A percentile compares a stretch with the other conserved stretches of the same genome.
These are phyloP conservation scores for Penicillium paneum DNA, from an alignment of 2,329 filamentous ascomycete genomes.

Conservation along the genomic window DNA sequence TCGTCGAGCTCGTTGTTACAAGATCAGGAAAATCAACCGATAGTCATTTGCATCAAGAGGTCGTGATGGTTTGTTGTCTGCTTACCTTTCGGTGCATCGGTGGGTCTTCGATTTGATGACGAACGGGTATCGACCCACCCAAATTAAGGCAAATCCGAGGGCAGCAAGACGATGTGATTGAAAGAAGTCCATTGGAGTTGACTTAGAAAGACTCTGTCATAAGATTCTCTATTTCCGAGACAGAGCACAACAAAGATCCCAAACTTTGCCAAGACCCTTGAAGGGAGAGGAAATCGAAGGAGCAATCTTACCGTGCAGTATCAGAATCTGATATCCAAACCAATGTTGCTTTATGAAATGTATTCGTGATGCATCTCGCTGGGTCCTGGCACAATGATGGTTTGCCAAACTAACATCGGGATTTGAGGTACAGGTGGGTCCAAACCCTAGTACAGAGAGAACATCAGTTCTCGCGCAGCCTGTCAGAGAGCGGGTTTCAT, in stretches of 20 bases:
- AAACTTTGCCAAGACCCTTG: background rate
- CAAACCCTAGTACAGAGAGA: background rate
- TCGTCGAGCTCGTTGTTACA: background rate
- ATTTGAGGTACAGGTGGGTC: background rate
- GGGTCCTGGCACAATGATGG: background rate
- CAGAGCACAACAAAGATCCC: background rate
- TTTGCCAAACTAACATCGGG: background rate
- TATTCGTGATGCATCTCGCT: background rate
- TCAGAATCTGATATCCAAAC: background rate
- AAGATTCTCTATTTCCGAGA: background rate
- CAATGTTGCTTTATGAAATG: background rate
- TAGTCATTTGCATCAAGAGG: background rate
- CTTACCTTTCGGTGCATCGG: background rate
- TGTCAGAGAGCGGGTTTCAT: background rate
- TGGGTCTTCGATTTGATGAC: background rate
- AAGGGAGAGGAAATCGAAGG: background rate
- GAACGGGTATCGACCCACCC: no score
- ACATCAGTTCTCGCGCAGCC: background rate
- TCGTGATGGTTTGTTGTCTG: background rate
- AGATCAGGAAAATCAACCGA: background rate
- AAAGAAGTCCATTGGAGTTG: background rate
- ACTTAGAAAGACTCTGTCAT: background rate
- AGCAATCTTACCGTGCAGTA: background rate
- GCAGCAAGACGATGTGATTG: background rate
- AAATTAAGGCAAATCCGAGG: background rate